Base-by-base conservation (phyloP, 202 grass and related monocot species). In the Zoysia matrella region DNA sequence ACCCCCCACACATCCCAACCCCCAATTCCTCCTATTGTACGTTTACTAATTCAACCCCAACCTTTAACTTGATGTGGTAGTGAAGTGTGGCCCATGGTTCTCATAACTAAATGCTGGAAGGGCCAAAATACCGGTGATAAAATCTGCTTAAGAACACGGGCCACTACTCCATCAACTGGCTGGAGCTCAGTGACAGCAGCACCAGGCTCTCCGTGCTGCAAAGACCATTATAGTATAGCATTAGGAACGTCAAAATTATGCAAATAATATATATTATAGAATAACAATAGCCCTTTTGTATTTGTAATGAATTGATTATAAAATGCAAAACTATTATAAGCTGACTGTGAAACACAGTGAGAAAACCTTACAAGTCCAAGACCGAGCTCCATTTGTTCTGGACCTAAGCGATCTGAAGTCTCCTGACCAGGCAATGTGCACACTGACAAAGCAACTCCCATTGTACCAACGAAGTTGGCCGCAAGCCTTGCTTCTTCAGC, bases 171-270 rank as follows among this genome's bases (percentile, higher is more conserved):
- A 86, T 94, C 92, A 89, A 85, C 89, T 58, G 84, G 84, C 56
- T 85, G 86, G 54, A 89, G 57, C 50, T 94, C 92, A 80, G 67
- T 79, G 62, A 94, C 89, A 73, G 86, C 92, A 49, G 47, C 65
- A 42, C 89, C 92, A 68, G 92, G 86, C 65, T 94, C 92, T 67
- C 89, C 92, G 65, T 91, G 92, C 92, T 91, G 68, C 61, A 68
- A 84, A 82, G 36, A 65, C 4, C 52, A 16, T 65, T 44, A 3
- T 41, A 65, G 7, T 79, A 7, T 36, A 80, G 41, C 45, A 79
- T 79, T 74, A 40, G 2, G 42, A 64, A 71, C 80, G 4, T 57
- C 1, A 39, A 80, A 72, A 15, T 46, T 40, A 73, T 40, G 22
- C 51, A 89, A 78, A 70, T 4, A 44, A 7, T 71, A 36, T 51